Base-by-base conservation (phyloP, 2,329 filamentous ascomycete species). In the Penicillium occitanis region DNA sequence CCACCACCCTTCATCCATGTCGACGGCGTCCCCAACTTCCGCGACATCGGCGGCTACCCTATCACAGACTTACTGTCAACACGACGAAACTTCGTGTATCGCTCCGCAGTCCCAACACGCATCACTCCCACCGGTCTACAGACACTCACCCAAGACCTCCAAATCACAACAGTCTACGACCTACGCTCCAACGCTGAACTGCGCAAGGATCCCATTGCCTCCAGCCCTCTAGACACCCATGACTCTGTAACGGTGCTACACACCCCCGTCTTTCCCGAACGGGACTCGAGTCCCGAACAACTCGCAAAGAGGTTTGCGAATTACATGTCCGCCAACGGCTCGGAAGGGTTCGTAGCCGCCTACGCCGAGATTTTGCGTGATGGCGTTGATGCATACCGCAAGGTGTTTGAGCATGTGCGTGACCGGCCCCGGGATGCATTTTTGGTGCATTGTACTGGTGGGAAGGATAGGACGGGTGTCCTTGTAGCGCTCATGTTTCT, bases 391-490 rank as follows among this genome's bases (percentile, higher is more conserved):
- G 82, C 86, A 1, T 90, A 85, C 73, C 76, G 77, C 28, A 81
- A 80, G 1, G 90, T 92, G 69, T 80, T 91, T 46, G 74, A 78
- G n/a, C 85, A 91, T 70, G 77, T 92, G 4, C 75, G 85, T 71
- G 69, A 80, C 51, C 70, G 73, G 4, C 70, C 81, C 1, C 71
- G 77, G 2, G 68, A 78, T 1, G 86, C 88, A 7, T 77, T 90
- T 10, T 79, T 92, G 6, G 80, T 92, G 7, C 90, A 93, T 73
- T 93, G 91, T 76, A 91, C 90, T 0, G 90, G 89, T 0, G 91
- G 91, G 13, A 93, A 93, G 77, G 91, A 93, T 75, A 83, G 91
- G 51, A 93, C 91, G 0, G 91, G 91, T 1, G 83, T 93, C 4
- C 78, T 92, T 53, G 85, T 87, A 59, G 90, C 89, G 2, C 71